These are phyloP conservation scores for Crithidia fasciculata DNA, from an alignment of 208 protist genomes.

Conservation along the genomic window DNA sequence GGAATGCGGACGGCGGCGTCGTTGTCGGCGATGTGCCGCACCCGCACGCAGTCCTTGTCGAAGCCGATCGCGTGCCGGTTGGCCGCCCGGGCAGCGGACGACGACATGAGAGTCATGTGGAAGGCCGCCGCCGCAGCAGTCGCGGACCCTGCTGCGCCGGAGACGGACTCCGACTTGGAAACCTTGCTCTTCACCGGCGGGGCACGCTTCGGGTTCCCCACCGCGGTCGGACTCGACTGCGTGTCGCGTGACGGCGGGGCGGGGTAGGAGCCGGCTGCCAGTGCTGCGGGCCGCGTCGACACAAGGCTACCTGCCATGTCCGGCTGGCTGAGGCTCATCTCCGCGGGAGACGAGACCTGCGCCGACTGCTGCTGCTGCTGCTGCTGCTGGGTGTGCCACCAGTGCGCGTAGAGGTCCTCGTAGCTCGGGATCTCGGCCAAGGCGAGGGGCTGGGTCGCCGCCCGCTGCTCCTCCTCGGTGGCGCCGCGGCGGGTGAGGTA, in stretches of 20 bases:
- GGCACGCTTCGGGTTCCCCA: slow-evolving; percentile 26
- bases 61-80: slow-evolving; percentile 61
- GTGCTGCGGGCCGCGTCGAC: background rate
- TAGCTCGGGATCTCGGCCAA: slow-evolving; percentile 63
- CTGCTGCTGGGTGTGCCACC: slow-evolving; percentile 41
- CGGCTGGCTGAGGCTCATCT: background rate
- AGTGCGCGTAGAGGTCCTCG: slow-evolving; percentile 76
- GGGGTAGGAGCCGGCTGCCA: background rate
- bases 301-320: background rate
- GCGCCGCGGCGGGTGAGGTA: slow-evolving; percentile 60
- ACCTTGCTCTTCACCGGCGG: slow-evolving; percentile 25
- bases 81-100: slow-evolving; percentile 32
- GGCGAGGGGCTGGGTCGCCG: slow-evolving; percentile 30
- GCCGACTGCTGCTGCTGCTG: slow-evolving; percentile 1
- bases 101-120: slow-evolving; percentile 8
- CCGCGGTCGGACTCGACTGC: slow-evolving; percentile 22
- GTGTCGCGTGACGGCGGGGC: slow-evolving; percentile 21
- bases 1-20: slow-evolving; percentile 70
- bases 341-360: background rate
- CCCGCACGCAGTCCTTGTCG: slow-evolving; percentile 81
- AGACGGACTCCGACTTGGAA: slow-evolving; percentile 17
- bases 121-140: slow-evolving; percentile 7
- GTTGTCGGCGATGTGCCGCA: slow-evolving; percentile 39
- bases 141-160: background rate
- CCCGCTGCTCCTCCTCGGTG: slow-evolving; percentile 53